Base-by-base conservation (phyloP, 129 eudicot species). In the Tagetes erecta region DNA sequence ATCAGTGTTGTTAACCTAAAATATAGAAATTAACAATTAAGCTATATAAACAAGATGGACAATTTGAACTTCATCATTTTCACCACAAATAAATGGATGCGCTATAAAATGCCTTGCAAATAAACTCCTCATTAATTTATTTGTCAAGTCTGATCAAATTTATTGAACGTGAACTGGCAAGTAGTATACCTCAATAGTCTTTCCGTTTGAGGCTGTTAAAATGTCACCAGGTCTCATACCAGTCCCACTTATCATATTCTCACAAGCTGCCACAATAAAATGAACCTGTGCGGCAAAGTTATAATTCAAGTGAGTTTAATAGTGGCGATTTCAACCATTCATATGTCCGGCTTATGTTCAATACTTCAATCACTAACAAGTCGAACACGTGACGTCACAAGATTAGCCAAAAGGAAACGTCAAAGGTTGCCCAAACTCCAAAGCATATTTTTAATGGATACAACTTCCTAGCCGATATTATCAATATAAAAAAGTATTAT, bases 231-330 rank as follows among this genome's bases (percentile, higher is more conserved):
- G 99, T 80, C 99, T 86, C 99, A 95, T 95, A 70, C 97, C 99
- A 35, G 99, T 82, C 63, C 99, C 99, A 77, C 99, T 95, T 46
- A 95, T 95, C 99, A 95, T 95, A 75, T 95, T 95, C 78, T 95
- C 97, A 88, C 99, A 95, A 67, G 99, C 97, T n/a, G 99, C 99
- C 80, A 95, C 97, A 13, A 95, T 85, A 76, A 95, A 95, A 85
- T 95, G 99, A 87, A 91, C 97, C 99, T 95, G 82, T 58, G 49
- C 52, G 2, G 34, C 27, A 80, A 65, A 68, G 70, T 20, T 30
- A 75, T 70, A 40, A 47, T 7, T 7, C 47, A 52, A 3, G 44
- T 46, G 12, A 49, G 42, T 8, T 35, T 69, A 34, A 41, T 50
- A 30, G 12, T 50, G 36, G 38, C 8, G 4, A n/a, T n/a, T 13